Base-by-base conservation (phyloP, 192 early-diverging fungal species). In the Coemansia sp. region DNA sequence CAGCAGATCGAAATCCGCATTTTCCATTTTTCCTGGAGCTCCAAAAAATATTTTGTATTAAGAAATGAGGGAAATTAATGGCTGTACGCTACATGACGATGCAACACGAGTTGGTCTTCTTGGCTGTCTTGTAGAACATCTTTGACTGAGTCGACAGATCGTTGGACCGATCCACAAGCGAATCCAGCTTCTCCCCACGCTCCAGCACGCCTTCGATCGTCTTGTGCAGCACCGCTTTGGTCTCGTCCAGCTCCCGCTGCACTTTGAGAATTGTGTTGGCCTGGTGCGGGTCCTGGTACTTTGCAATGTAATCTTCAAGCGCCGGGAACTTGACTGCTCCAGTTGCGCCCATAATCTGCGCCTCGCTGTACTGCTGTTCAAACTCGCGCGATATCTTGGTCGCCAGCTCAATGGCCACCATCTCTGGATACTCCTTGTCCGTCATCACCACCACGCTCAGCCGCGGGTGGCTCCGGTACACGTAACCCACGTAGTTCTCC, bases 51-150 rank as follows among this genome's bases (percentile, higher is more conserved):
- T 8, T 35, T 35, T 35, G 32, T 35, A 35, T 35, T 35, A 35
- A 49, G 35, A 55, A 22, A 4, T 38, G 17, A 45, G 23, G 38
- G 19, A 57, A 48, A 57, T n/a, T 9, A 52, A 62, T 49, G 32
- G 32, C 32, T 35, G 9, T 35, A 35, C 32, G 32, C 41, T 45
- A 45, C 41, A 45, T 45, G 41, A 45, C 41, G 41, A n/a, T 45
- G 15, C 41, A 45, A 45, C 41, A 45, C 41, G 15, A 63, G 64
- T 83, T 83, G 25, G 86, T 89, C 82, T 91, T 90, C 81, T 94
- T 95, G 4, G 96, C 95, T 2, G 92, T 91, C 84, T 96, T 97
- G 82, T 96, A 97, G 67, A 98, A 98, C 83, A 91, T 86, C 83
- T 97, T 96, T 29, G 90, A 91, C 76, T 94, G 91, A n/a, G 74